Conservation (phyloP, 768 basidiomycete genomes). For the Termitomyces sp. region DNA sequence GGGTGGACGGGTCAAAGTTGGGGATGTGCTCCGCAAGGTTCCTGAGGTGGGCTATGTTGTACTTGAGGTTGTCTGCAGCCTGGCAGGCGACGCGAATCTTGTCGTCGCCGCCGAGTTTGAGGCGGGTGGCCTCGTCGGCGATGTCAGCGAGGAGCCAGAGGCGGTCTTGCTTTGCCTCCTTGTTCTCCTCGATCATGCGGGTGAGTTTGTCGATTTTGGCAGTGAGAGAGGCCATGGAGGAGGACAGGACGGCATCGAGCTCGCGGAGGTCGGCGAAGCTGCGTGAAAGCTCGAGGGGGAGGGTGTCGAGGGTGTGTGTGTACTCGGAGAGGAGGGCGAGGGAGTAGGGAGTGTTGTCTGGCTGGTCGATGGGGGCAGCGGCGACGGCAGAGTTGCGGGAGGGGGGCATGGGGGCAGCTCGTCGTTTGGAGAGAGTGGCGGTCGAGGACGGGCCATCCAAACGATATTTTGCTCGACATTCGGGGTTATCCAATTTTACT, state of each 20-base stretch:
- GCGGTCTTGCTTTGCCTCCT: slow-evolving; percentile 59
- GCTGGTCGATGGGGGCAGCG: slow-evolving; percentile 20
- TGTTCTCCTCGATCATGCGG: slow-evolving; percentile 63
- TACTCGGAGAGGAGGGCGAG: slow-evolving; percentile 75
- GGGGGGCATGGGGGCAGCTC: slow-evolving; percentile 26
- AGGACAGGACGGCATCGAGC: slow-evolving; percentile 94
- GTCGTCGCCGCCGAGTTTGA: slow-evolving; percentile 95
- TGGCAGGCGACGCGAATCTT: slow-evolving; percentile 93
- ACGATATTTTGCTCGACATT: slow-evolving; percentile 2
- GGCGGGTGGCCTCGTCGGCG: slow-evolving; percentile 85
- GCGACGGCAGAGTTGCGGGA: slow-evolving; percentile 19
- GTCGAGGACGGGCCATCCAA: background rate
- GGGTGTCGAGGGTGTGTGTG: slow-evolving; percentile 86
- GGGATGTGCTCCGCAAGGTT: slow-evolving; percentile 59
- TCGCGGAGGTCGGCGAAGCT: slow-evolving; percentile 95
- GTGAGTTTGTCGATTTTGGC: slow-evolving; percentile 73
- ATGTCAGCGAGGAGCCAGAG: slow-evolving; percentile 88
- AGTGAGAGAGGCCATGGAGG: slow-evolving; percentile 79
- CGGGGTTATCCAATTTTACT: slow-evolving; percentile 17
- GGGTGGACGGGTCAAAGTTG: slow-evolving; percentile 48
- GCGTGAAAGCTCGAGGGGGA: slow-evolving; percentile 91
- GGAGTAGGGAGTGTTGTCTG: slow-evolving; percentile 47
- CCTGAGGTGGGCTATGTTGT: slow-evolving; percentile 55
- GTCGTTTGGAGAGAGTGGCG: background rate
- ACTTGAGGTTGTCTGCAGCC: slow-evolving; percentile 82